These are phyloP conservation scores for Fusarium agapanthi DNA, from an alignment of 2,329 filamentous ascomycete species.

Conservation along the genomic window DNA sequence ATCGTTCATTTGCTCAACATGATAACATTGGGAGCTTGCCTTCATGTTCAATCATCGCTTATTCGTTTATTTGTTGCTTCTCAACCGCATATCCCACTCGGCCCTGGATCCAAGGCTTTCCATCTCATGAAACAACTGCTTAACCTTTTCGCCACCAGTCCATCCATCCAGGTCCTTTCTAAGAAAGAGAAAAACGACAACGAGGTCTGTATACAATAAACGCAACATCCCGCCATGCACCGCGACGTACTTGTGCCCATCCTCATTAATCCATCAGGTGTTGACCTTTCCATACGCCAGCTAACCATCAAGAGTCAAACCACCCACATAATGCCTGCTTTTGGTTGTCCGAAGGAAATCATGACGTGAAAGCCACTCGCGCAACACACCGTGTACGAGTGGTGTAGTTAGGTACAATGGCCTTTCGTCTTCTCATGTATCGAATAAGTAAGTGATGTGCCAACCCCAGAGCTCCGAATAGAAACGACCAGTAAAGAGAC, in stretches of 20 bases:
- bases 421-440: constrained; percentile 6
- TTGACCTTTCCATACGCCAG: constrained; percentile 28
- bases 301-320: constrained; percentile 22
- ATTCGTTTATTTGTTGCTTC: background rate
- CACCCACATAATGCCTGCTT: constrained; percentile 23
- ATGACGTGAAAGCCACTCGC: background rate
- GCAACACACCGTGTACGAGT: background rate
- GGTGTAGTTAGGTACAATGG: background rate
- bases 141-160: background rate
- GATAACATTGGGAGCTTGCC: background rate
- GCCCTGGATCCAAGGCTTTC: constrained; percentile 23
- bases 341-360: constrained; percentile 32
- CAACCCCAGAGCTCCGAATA: constrained; percentile 2
- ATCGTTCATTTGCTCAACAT: background rate
- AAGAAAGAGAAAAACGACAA: constrained; percentile 1
- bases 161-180: background rate
- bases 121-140: constrained; percentile 4
- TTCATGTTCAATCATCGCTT: background rate
- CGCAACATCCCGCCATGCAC: background rate
- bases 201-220: constrained; percentile 18
- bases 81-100: background rate
- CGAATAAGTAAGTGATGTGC: constrained; percentile 5
- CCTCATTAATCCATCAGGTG: constrained; percentile 9
- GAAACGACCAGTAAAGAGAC: constrained; percentile 16
- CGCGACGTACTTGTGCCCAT: background rate